Conservation (phyloP, 805 yeast species). For the Vanderwaltozyma polyspora region DNA sequence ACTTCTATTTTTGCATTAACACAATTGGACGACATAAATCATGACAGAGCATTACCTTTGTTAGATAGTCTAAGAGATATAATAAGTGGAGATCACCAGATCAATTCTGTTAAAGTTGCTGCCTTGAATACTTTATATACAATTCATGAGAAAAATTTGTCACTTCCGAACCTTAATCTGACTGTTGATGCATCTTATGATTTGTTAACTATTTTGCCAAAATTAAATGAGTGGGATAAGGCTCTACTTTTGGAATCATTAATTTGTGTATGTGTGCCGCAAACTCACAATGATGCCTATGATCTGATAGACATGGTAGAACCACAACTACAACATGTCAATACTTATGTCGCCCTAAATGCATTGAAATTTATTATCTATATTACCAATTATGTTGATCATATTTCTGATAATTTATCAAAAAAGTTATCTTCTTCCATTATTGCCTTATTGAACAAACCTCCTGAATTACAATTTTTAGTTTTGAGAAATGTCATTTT, state of each 20-base stretch:
- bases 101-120: slow-evolving; percentile 52
- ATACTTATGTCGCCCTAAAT: slow-evolving; percentile 70
- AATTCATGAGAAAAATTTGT: slow-evolving; percentile 41
- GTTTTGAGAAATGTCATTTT: slow-evolving; percentile 72
- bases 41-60: slow-evolving; percentile 37
- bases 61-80: slow-evolving; percentile 25
- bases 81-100: slow-evolving; percentile 35
- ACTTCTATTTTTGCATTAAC: slow-evolving; percentile 63
- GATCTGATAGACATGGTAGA: slow-evolving; percentile 50
- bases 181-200: slow-evolving; percentile 31
- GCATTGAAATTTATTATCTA: slow-evolving; percentile 64
- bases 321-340: slow-evolving; percentile 70
- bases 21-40: slow-evolving; percentile 48
- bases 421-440: slow-evolving; percentile 58
- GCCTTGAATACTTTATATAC: slow-evolving; percentile 58
- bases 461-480: slow-evolving; percentile 74
- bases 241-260: slow-evolving; percentile 53
- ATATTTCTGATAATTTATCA: slow-evolving; percentile 45
- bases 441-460: slow-evolving; percentile 57
- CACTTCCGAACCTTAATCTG: slow-evolving; percentile 24
- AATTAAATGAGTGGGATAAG: slow-evolving; percentile 61
- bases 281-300: slow-evolving; percentile 52
- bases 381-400: slow-evolving; percentile 56
- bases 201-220: slow-evolving; percentile 27
- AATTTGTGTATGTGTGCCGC: slow-evolving; percentile 55